Conservation (phyloP, 2,329 filamentous ascomycete genomes). For the Amylocarpus encephaloides region DNA sequence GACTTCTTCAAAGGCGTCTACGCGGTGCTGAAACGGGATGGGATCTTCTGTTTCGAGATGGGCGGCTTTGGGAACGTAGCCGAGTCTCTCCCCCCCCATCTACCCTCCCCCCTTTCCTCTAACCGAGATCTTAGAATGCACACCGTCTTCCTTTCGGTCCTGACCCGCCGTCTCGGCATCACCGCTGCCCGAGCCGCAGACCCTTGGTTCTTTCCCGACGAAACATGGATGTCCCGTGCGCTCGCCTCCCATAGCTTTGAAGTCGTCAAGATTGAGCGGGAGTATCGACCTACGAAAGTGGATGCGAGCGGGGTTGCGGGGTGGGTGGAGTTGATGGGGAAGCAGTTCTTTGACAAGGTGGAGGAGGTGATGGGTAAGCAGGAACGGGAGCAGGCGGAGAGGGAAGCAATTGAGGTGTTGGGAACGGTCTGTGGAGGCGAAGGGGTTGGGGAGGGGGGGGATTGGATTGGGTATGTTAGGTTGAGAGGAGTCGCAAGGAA, state of each 20-base stretch:
- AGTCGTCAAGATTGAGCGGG: constrained; percentile 47
- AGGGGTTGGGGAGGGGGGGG: constrained; percentile 41
- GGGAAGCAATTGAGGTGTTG: constrained; percentile 49
- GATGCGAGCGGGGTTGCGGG: constrained; percentile 55
- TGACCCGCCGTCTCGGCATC: constrained; percentile 46
- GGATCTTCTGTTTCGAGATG: constrained; percentile 62
- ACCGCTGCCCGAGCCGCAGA: constrained; percentile 42
- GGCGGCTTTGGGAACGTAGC: constrained; percentile 63
- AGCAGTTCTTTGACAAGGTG: constrained; percentile 49
- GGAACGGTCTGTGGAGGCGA: constrained; percentile 48
- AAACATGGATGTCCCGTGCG: constrained; percentile 44
- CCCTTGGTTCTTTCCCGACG: constrained; percentile 70
- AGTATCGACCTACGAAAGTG: constrained; percentile 58
- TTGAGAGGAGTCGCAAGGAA: constrained; percentile 44
- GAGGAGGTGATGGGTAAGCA: constrained; percentile 35
- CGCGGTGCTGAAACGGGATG: constrained; percentile 47
- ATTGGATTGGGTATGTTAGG: constrained; percentile 50
- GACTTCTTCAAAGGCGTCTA: constrained; percentile 49
- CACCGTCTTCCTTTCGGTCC: constrained; percentile 47
- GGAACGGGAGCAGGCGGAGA: constrained; percentile 46
- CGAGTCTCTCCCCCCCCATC: constrained; percentile 35
- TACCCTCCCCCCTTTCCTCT: not conserved
- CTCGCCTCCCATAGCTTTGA: constrained; percentile 37
- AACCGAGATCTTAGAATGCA: constrained; percentile 35
- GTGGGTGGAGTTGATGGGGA: constrained; percentile 61